These are phyloP conservation scores for Rheum nobile DNA, from an alignment of 148 eudicot species.

Conservation along the genomic window DNA sequence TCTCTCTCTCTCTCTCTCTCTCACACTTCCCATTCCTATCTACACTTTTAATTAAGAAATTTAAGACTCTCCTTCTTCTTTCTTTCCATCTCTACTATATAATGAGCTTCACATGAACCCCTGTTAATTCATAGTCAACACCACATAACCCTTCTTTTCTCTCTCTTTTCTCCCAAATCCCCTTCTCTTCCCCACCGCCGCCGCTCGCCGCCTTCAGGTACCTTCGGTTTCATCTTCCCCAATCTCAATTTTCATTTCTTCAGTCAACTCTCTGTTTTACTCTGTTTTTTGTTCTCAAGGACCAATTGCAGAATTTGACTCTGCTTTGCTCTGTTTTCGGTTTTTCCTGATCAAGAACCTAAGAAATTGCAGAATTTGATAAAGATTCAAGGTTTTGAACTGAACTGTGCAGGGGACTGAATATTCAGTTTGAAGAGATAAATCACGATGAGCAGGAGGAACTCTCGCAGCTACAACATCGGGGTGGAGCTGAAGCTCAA, in stretches of 20 bases:
- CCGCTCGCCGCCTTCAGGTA: neutral
- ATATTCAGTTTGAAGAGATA: no score
- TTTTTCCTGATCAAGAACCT: neutral
- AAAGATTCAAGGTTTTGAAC: neutral
- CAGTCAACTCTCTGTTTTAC: neutral
- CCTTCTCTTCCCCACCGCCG: neutral
- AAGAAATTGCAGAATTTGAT: neutral
- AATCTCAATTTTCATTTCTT: neutral
- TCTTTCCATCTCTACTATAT: slow-evolving; percentile 16
- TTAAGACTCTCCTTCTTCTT: slow-evolving; percentile 16
- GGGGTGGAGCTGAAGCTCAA: slow-evolving; percentile 21
- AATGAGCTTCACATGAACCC: slow-evolving; percentile 30
- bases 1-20: slow-evolving; percentile 4
- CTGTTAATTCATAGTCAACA: neutral
- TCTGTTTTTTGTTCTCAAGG: neutral
- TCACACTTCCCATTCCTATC: slow-evolving; percentile 14
- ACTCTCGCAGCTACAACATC: neutral
- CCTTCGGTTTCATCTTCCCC: neutral
- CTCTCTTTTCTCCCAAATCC: neutral
- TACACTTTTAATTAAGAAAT: slow-evolving; percentile 23
- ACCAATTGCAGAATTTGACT: no score
- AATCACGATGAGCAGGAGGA: slow-evolving; percentile 3
- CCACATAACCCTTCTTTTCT: slow-evolving; percentile 9
- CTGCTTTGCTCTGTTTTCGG: neutral
- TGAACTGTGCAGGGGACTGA: neutral